Conservation (phyloP, 495 filamentous ascomycete genomes). For the Aspergillus kassunensis region DNA sequence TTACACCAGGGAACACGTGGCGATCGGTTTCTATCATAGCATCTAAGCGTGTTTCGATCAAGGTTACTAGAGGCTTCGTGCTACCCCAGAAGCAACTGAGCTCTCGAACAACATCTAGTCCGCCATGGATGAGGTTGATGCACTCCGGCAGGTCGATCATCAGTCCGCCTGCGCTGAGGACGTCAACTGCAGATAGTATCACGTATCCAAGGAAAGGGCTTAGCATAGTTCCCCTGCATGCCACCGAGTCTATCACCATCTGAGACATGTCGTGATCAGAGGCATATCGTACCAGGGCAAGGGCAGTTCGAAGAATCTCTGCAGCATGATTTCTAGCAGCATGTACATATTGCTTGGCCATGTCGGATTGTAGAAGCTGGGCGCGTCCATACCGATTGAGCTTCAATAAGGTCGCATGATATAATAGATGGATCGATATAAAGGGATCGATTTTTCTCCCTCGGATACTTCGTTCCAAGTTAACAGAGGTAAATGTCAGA, state of each 20-base stretch:
- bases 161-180: slow-evolving; percentile 38
- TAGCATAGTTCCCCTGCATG: slow-evolving; percentile 21
- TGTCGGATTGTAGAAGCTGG: slow-evolving; percentile 26
- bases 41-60: slow-evolving; percentile 30
- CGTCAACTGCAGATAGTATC: slow-evolving; percentile 45
- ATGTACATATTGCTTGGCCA: slow-evolving; percentile 34
- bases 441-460: slow-evolving; percentile 49
- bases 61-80: slow-evolving; percentile 22
- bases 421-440: slow-evolving; percentile 57
- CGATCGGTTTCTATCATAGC: slow-evolving; percentile 27
- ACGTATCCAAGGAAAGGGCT: slow-evolving; percentile 44
- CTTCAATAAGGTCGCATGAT: slow-evolving; percentile 57
- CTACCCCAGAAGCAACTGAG: slow-evolving; percentile 33
- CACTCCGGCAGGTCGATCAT: slow-evolving; percentile 34
- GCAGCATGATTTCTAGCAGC: slow-evolving; percentile 40
- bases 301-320: slow-evolving; percentile 34
- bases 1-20: slow-evolving; percentile 23
- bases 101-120: slow-evolving; percentile 35
- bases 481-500: slow-evolving; percentile 45
- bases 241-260: slow-evolving; percentile 12
- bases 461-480: slow-evolving; percentile 45
- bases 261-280: slow-evolving; percentile 22
- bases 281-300: slow-evolving; percentile 24
- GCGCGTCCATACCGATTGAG: slow-evolving; percentile 56
- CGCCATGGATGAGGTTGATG: slow-evolving; percentile 44